Percentiles rank a stretch among this genome's conserved stretches.
Evolutionary conservation across 352 stramenopile species (phyloP).

Genomic region (Globisporangium mamillatum): DNA sequence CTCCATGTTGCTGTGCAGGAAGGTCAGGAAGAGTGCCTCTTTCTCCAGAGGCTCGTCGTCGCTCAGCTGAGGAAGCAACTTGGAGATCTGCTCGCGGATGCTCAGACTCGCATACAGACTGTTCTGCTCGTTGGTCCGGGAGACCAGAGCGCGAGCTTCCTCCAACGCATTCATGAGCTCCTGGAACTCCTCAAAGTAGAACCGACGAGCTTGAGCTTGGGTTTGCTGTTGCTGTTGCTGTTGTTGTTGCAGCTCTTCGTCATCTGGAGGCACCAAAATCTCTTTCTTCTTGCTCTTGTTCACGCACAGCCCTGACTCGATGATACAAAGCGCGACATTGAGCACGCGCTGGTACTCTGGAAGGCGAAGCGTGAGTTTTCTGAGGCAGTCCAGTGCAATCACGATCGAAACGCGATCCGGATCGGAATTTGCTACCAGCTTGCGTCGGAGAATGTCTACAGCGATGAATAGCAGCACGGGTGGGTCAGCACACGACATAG

Average conservation of each 20-base stretch:
- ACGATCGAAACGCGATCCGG: slow-evolving; percentile 50
- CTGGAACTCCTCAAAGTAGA: slow-evolving; percentile 56
- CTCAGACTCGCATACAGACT: slow-evolving; percentile 2
- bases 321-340: slow-evolving; percentile 42
- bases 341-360: slow-evolving; percentile 64
- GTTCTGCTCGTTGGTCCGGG: not conserved
- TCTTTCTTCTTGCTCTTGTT: not conserved
- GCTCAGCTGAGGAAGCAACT: slow-evolving; percentile 29
- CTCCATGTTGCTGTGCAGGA: slow-evolving; percentile 36
- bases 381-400: slow-evolving; percentile 73
- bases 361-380: slow-evolving; percentile 46
- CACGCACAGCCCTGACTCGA: slow-evolving; percentile 51
- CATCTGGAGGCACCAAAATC: not conserved
- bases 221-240: not conserved
- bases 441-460: slow-evolving; percentile 58
- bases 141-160: slow-evolving; percentile 10
- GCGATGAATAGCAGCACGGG: not conserved
- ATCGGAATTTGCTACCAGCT: slow-evolving; percentile 38
- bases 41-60: slow-evolving; percentile 28
- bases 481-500: not conserved
- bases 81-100: slow-evolving; percentile 29
- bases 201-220: slow-evolving; percentile 1
- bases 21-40: slow-evolving; percentile 31
- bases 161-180: slow-evolving; percentile 16
- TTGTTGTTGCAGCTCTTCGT: not conserved